Percentiles rank a stretch among this genome's conserved stretches.
These are phyloP conservation scores for Aspergillus baeticus DNA, from an alignment of 495 filamentous ascomycete genomes.

Conservation along the genomic window DNA sequence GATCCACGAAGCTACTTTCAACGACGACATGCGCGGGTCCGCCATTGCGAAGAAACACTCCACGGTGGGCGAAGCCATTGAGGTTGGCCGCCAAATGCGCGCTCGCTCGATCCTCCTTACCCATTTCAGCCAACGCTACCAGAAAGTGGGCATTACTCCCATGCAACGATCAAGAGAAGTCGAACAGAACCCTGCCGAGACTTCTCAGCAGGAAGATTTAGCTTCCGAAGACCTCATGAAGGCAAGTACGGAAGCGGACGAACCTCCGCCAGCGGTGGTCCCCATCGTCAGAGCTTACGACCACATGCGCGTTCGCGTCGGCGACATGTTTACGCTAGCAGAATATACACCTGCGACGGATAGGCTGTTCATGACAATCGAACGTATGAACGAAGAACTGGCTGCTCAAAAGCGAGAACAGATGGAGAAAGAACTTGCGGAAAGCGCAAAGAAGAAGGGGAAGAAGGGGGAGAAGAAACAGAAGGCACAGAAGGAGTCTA, in stretches of 20 bases:
- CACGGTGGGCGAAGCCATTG: constrained; percentile 80
- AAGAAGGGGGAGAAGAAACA: constrained; percentile 29
- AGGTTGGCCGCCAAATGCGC: constrained; percentile 71
- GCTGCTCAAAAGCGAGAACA: constrained; percentile 9
- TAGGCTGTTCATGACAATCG: constrained; percentile 57
- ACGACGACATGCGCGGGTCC: constrained; percentile 73
- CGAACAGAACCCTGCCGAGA: background rate
- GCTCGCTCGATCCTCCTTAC: constrained; percentile 78
- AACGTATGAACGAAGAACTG: constrained; percentile 18
- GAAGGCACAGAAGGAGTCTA: constrained; percentile 19
- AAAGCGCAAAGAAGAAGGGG: constrained; percentile 11
- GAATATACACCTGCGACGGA: constrained; percentile 70
- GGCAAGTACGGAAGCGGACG: background rate
- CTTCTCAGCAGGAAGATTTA: background rate
- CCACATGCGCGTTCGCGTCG: constrained; percentile 78
- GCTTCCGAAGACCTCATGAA: background rate
- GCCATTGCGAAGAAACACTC: constrained; percentile 87
- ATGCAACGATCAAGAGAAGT: constrained; percentile 20
- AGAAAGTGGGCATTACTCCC: constrained; percentile 57
- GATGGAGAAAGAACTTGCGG: constrained; percentile 9
- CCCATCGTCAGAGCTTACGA: constrained; percentile 84
- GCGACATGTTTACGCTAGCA: constrained; percentile 76
- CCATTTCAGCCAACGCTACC: constrained; percentile 95
- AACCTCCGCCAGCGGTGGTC: constrained; percentile 14
- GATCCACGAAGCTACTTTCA: constrained; percentile 95